Evolutionary conservation across 106 monocot species (phyloP), one percentile per base, ranked within the genome.

Genomic region (Allium fistulosum): DNA sequence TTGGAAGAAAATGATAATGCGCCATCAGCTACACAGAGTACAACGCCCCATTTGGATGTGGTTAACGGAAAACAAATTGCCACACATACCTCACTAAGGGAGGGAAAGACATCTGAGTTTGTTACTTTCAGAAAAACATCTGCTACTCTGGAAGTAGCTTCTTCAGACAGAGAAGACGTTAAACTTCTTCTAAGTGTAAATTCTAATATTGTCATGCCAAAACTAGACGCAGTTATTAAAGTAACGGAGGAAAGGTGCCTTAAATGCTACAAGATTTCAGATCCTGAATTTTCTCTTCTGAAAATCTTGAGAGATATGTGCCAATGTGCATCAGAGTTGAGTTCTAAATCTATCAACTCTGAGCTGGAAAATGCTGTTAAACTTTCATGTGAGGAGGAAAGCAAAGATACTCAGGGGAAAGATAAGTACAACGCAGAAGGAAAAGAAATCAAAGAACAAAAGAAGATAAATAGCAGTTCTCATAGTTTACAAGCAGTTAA

Each of bases 241-340:
- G 27, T 71, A 57, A 71, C 84, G 1, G 84, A 88, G 51, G 74
- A 79, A 28, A 84, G 66, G 47, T 84, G 81, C 51, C 49, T 88
- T 13, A 72, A 61, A 60, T 74, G 79, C 8, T 82, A 79, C 64
- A 79, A 72, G 73, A 75, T 79, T 74, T 76, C 77, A 28, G 53
- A 73, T 47, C 67, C 79, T 17, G 66, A 74, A 7, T 81, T 81
- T 46, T 84, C 84, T 71, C 51, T 88, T 52, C 48, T 59, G 74
- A 77, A 84, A 53, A 11, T 84, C 15, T 59, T 88, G 72, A 77
- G 70, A 62, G 85, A 82, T 47, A 75, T 77, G 22, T 85, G 82
- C 58, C 65, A 77, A 15, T 77, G 64, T 70, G 65, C 57, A 77
- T 26, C 49, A 9, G 84, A 80, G 46, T 68, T 82, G 53, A 79